phyloP scores from a whole-genome alignment of 1,284 basidiomycete species.

The Irpex sp. region DNA sequence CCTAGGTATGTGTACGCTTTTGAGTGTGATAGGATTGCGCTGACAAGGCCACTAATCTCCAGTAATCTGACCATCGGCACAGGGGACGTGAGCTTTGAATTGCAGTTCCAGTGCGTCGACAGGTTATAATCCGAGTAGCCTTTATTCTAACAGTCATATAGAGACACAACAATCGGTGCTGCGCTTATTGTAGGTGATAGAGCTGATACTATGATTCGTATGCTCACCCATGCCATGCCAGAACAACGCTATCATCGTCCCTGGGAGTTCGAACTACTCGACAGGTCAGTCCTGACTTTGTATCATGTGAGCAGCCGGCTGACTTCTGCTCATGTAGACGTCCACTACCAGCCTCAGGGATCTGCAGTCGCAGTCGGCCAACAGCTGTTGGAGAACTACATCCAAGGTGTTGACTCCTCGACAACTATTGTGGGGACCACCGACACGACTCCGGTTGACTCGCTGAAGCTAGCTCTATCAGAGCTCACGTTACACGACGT shows the following conservation, averaged over 20 bases:
- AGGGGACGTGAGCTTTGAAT: slow-evolving; percentile 48
- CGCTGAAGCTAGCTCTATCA: slow-evolving; percentile 63
- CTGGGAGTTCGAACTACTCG: slow-evolving; percentile 33
- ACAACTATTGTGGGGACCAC: slow-evolving; percentile 59
- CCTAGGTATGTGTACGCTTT: slow-evolving; percentile 43
- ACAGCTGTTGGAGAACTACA: slow-evolving; percentile 64
- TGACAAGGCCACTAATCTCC: slow-evolving; percentile 9
- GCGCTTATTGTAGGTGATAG: slow-evolving; percentile 51
- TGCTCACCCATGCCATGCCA: slow-evolving; percentile 20
- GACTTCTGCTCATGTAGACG: slow-evolving; percentile 34
- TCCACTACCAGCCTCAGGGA: slow-evolving; percentile 65
- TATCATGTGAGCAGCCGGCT: background rate
- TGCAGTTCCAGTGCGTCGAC: background rate
- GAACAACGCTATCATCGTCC: slow-evolving; percentile 51
- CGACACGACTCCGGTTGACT: slow-evolving; percentile 60
- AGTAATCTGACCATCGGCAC: slow-evolving; percentile 72
- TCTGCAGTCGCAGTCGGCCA: slow-evolving; percentile 52
- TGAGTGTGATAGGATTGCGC: background rate
- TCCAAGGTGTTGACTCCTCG: slow-evolving; percentile 61
- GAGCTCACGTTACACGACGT: slow-evolving; percentile 61
- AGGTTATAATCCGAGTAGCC: background rate
- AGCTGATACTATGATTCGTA: background rate
- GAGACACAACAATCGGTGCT: slow-evolving; percentile 55
- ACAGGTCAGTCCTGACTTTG: slow-evolving; percentile 48
- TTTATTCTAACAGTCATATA: slow-evolving; percentile 55